These are phyloP conservation scores for Amanita rimosa DNA, from an alignment of 768 basidiomycete genomes.

Conservation along the genomic window DNA sequence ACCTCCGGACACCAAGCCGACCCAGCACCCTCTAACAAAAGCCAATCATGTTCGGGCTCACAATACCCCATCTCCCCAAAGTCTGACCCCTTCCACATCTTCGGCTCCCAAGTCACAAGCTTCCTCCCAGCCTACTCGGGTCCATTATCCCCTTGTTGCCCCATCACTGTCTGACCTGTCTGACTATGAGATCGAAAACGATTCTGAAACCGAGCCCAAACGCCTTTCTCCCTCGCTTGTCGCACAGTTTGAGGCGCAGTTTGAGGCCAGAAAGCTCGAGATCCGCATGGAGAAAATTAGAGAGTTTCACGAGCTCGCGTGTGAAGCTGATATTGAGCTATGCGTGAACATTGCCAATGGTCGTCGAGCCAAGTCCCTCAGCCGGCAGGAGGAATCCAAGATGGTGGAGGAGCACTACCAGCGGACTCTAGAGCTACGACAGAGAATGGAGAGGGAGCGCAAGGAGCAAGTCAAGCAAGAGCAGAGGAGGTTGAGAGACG, in stretches of 20 bases:
- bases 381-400: constrained; percentile 19
- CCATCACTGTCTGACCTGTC: constrained; percentile 19
- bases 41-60: not conserved
- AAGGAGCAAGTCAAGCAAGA: constrained; percentile 29
- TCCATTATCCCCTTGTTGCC: constrained; percentile 25
- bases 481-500: constrained; percentile 22
- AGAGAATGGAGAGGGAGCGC: constrained; percentile 37
- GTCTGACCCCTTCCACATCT: not conserved
- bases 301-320: constrained; percentile 39
- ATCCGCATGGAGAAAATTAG: constrained; percentile 35
- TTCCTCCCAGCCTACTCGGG: constrained; percentile 16
- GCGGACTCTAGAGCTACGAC: constrained; percentile 26
- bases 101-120: not conserved
- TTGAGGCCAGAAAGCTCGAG: constrained; percentile 33
- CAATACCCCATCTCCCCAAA: not conserved
- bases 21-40: not conserved
- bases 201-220: constrained; percentile 4
- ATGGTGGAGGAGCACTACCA: constrained; percentile 27
- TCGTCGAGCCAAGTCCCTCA: constrained; percentile 19
- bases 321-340: constrained; percentile 28
- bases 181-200: constrained; percentile 14
- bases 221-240: constrained; percentile 15
- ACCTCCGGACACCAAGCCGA: not conserved
- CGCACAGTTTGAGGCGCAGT: constrained; percentile 21
- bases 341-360: constrained; percentile 26